phyloP scores from a whole-genome alignment of 2,329 filamentous ascomycete genomes.

The Pleoardoris graminearum region DNA sequence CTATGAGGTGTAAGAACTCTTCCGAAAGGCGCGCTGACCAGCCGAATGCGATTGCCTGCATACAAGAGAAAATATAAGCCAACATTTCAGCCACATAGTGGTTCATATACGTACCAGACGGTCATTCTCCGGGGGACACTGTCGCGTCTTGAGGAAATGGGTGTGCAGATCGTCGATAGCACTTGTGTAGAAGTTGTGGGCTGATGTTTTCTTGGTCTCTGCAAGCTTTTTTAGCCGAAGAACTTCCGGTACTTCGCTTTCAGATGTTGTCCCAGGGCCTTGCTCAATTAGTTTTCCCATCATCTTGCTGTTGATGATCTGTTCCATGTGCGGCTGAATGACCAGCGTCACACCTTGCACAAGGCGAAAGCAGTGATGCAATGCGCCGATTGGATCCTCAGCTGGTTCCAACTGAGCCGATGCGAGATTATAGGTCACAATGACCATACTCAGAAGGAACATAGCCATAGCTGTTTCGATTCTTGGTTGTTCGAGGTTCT shows the following conservation, averaged over 20 bases:
- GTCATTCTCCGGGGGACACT: slow-evolving; percentile 25
- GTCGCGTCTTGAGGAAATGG: slow-evolving; percentile 22
- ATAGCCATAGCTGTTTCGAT: slow-evolving; percentile 29
- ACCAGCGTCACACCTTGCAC: slow-evolving; percentile 33
- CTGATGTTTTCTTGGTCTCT: slow-evolving; percentile 23
- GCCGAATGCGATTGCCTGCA: slow-evolving; percentile 23
- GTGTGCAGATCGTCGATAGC: slow-evolving; percentile 32
- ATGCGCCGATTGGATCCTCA: slow-evolving; percentile 31
- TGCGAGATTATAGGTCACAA: slow-evolving; percentile 37
- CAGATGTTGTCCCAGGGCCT: slow-evolving; percentile 17
- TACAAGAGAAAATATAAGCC: neutral
- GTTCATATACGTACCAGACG: slow-evolving; percentile 13
- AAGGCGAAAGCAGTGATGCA: slow-evolving; percentile 37
- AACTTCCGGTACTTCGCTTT: slow-evolving; percentile 25
- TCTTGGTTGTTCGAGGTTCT: slow-evolving; percentile 25
- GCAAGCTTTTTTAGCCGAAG: slow-evolving; percentile 28
- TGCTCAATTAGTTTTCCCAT: slow-evolving; percentile 21
- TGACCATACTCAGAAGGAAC: slow-evolving; percentile 33
- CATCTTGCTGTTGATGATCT: slow-evolving; percentile 22
- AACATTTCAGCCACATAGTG: too few relatives aligned
- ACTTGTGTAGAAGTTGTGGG: slow-evolving; percentile 20
- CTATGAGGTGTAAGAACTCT: slow-evolving; percentile 30
- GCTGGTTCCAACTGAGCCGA: slow-evolving; percentile 31
- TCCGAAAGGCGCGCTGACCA: slow-evolving; percentile 30
- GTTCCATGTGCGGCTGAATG: slow-evolving; percentile 26